phyloP scores from a whole-genome alignment of 2,329 filamentous ascomycete genomes.

The Aulographum hederae region DNA sequence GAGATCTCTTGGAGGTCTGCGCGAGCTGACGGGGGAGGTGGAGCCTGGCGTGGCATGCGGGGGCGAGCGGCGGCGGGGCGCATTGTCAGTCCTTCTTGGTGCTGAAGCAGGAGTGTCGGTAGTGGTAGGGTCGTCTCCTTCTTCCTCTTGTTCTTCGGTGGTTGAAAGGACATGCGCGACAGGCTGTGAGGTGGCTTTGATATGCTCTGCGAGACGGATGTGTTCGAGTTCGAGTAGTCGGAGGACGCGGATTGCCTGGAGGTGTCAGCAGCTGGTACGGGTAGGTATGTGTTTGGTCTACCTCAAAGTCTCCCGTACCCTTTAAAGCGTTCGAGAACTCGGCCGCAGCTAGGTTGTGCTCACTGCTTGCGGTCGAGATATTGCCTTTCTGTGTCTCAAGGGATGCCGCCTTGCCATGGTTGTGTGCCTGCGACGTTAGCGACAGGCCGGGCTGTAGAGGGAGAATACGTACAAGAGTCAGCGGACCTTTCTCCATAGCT shows the following conservation, averaged over 20 bases:
- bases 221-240: slow-evolving; percentile 79
- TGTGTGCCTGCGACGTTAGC: slow-evolving; percentile 42
- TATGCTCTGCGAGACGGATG: slow-evolving; percentile 59
- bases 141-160: no score
- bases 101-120: not conserved
- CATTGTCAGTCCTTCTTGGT: slow-evolving; percentile 10
- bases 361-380: slow-evolving; percentile 65
- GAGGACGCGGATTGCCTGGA: slow-evolving; percentile 67
- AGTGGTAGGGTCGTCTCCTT: not conserved
- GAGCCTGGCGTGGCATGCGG: no score
- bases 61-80: no score
- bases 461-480: slow-evolving; percentile 38
- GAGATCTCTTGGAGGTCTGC: slow-evolving; percentile 42
- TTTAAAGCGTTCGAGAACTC: slow-evolving; percentile 76
- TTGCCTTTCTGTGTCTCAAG: slow-evolving; percentile 47
- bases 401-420: slow-evolving; percentile 72
- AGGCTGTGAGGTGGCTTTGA: slow-evolving; percentile 40
- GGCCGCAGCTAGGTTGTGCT: slow-evolving; percentile 73
- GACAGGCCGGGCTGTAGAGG: not conserved
- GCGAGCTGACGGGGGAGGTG: slow-evolving; percentile 19
- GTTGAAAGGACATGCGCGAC: no score
- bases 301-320: slow-evolving; percentile 44
- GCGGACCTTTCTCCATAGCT: slow-evolving; percentile 49
- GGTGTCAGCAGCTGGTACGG: no score
- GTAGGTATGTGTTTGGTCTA: slow-evolving; percentile 11